Percentiles rank a stretch among this genome's conserved stretches.
These are phyloP conservation scores for Zygosaccharomyces sapae DNA, from an alignment of 1,139 yeast genomes.

Conservation along the genomic window DNA sequence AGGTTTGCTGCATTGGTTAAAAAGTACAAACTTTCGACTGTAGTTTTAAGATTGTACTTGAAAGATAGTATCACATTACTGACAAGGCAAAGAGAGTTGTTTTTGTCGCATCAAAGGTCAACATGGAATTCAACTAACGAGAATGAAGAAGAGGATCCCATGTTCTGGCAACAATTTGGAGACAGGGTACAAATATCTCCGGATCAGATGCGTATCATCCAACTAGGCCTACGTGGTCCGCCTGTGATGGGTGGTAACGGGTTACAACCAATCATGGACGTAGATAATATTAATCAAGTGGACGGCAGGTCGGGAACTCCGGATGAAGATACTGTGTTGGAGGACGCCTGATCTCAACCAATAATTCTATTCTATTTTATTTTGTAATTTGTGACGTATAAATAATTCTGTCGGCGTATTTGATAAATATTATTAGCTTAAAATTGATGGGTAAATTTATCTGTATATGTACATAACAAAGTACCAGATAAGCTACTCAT, in stretches of 20 bases:
- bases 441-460: not conserved
- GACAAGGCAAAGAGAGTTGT: conserved; percentile 35
- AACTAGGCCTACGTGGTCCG: conserved; percentile 26
- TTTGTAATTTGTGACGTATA: not conserved
- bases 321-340: conserved; percentile 27
- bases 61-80: conserved; percentile 34
- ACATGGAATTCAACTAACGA: conserved; percentile 17
- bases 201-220: conserved; percentile 29
- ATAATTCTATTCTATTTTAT: not conserved
- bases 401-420: not conserved
- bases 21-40: conserved; percentile 33
- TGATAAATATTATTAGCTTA: not conserved
- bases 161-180: conserved; percentile 21
- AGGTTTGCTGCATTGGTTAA: conserved; percentile 29
- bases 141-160: conserved; percentile 19
- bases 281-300: conserved; percentile 13
- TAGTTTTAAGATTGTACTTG: conserved; percentile 33
- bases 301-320: conserved; percentile 31
- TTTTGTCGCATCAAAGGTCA: conserved; percentile 29
- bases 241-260: conserved; percentile 14
- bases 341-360: conserved; percentile 14
- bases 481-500: not conserved
- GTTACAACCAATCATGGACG: conserved; percentile 14
- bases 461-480: not conserved
- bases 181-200: conserved; percentile 25